Conservation (phyloP, 768 basidiomycete genomes). For the Hygrophorus russula region DNA sequence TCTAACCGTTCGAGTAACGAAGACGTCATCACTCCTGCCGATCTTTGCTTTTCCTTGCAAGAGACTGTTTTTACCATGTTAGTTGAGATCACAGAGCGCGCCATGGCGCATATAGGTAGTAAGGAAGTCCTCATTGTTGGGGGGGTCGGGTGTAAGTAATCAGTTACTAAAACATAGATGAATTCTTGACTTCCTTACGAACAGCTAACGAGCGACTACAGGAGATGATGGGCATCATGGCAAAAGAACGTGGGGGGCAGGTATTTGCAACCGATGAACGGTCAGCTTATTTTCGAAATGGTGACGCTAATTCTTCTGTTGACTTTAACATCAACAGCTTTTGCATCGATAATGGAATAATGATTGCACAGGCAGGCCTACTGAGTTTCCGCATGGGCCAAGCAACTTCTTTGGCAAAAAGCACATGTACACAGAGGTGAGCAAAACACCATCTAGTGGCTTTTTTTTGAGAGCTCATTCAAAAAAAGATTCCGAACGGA, state of each 20-base stretch:
- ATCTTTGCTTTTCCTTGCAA: conserved; percentile 93
- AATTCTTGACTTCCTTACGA: background rate
- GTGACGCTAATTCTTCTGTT: background rate
- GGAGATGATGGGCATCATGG: conserved; percentile 99
- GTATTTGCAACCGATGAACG: conserved; percentile 96
- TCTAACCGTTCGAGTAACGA: conserved; percentile 30
- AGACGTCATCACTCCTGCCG: conserved; percentile 86
- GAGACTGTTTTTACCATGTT: conserved; percentile 98
- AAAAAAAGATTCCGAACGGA: conserved; percentile 82
- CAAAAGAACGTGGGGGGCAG: conserved; percentile 72
- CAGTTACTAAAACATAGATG: background rate
- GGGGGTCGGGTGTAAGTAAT: conserved; percentile 91
- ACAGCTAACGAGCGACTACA: conserved; percentile 87
- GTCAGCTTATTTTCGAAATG: conserved; percentile 28
- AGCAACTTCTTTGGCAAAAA: conserved; percentile 63
- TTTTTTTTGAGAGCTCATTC: conserved; percentile 2
- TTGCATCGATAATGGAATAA: conserved; percentile 99
- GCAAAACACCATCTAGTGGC: conserved; percentile 7
- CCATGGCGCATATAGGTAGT: conserved; percentile 97
- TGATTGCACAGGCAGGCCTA: conserved; percentile 98
- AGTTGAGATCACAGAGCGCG: conserved; percentile 96
- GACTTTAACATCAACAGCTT: conserved; percentile 45
- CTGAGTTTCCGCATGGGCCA: conserved; percentile 87
- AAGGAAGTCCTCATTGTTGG: conserved; percentile 96
- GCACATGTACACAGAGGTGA: conserved; percentile 87